Evolutionary conservation across 805 yeast genomes (phyloP), one percentile per base, ranked within the genome.

Genomic region (Metschnikowia corniflorae): DNA sequence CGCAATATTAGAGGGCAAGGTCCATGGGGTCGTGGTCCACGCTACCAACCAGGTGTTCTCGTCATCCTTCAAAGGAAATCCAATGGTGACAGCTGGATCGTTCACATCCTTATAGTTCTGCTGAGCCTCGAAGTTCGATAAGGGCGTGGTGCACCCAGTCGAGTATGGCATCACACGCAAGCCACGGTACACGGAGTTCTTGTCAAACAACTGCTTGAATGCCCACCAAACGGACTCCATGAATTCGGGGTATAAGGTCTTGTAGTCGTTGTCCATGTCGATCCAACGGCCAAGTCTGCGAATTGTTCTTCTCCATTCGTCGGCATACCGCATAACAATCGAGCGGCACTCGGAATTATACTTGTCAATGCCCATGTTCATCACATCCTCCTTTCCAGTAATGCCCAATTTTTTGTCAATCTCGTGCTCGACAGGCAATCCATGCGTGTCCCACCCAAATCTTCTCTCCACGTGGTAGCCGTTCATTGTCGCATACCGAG

Each of bases 141-240:
- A 73, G 21, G 98, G 96, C 35, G 99, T 93, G 26, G 97, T 91
- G 48, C 86, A 82, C 39, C 95, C 99, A 26, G 97, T 91, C 18
- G 97, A 91, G 66, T 93, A 93, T 30, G 99, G 99, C 99, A 93
- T 93, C 37, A 93, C 99, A 62, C 95, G 80, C 63, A 78, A 80
- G 41, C 98, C 98, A 65, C 95, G 79, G 71, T 93, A 93, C 30
- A 93, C 97, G 39, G 86, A 78, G 35, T 80, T 83, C 65, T 89
- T 93, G 40, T 84, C 80, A 61, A 70, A 87, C 51, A 93, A 71
- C 66, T 87, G 80, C 70, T 84, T 80, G 76, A 93, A 93, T 21
- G 87, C 96, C 98, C 98, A 93, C 99, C 99, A 93, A 32, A 82
- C 93, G 30, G 96, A 86, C 70, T 93, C 99, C 99, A 93, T 93